phyloP scores from a whole-genome alignment of 371 early-diverging fungal genomes.

The Mucor indicus region DNA sequence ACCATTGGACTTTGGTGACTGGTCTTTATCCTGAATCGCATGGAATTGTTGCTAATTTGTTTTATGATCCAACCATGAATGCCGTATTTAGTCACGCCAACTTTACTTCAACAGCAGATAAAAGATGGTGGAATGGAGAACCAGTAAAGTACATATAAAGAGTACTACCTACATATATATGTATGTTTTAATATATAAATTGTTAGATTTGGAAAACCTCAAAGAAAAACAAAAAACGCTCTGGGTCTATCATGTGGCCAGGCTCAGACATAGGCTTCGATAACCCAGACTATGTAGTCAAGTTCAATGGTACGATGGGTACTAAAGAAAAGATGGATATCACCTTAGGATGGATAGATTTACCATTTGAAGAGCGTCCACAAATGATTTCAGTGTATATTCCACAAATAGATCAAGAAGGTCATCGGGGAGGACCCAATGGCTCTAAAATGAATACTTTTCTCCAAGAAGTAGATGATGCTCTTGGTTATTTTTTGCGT shows the following conservation, averaged over 20 bases:
- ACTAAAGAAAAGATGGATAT: constrained; percentile 58
- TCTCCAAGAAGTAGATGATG: constrained; percentile 62
- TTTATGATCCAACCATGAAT: constrained; percentile 74
- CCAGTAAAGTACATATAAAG: no score
- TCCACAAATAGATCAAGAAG: constrained; percentile 79
- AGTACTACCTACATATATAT: no score
- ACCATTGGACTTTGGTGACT: constrained; percentile 91
- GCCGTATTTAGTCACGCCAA: constrained; percentile 79
- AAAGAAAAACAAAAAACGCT: constrained; percentile 57
- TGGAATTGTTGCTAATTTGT: constrained; percentile 90
- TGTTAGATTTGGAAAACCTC: constrained; percentile 86
- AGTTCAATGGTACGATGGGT: constrained; percentile 47
- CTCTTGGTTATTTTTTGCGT: constrained; percentile 58
- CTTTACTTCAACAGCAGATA: constrained; percentile 45
- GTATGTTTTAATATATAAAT: no score
- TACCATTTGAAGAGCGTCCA: constrained; percentile 68
- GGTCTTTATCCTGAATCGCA: constrained; percentile 91
- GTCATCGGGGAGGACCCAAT: constrained; percentile 80
- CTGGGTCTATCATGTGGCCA: constrained; percentile 89
- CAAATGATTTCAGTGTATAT: constrained; percentile 77
- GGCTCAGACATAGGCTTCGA: constrained; percentile 67
- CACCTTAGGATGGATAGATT: constrained; percentile 75
- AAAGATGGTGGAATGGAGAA: constrained; percentile 90
- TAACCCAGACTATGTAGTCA: constrained; percentile 68
- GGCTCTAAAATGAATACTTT: constrained; percentile 59